Evolutionary conservation across 345 rosid species (phyloP).

Genomic region (Eucalyptus tenuipes): DNA sequence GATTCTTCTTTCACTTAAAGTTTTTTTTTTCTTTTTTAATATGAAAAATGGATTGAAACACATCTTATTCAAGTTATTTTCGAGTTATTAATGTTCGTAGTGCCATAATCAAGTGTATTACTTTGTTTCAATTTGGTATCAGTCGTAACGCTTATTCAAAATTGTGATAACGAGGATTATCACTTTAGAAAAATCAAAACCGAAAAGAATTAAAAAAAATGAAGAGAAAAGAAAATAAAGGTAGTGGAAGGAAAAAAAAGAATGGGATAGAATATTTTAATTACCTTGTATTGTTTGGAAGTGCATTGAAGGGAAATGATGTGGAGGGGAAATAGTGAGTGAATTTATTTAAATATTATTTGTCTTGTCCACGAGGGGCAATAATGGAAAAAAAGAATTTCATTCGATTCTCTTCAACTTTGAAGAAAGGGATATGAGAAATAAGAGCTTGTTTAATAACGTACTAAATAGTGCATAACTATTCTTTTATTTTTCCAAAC

Average conservation of each 20-base stretch:
- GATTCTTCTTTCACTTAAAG: background rate
- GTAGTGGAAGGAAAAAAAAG: background rate
- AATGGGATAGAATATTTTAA: background rate
- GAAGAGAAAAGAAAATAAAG: background rate
- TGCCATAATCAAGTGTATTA: background rate
- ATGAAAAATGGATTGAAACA: background rate
- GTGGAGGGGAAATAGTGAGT: background rate
- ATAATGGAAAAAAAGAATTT: background rate
- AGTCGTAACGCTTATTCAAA: background rate
- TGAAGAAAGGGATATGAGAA: background rate
- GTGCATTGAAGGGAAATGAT: background rate
- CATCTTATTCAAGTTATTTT: background rate
- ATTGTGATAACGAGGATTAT: background rate
- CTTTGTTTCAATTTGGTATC: background rate
- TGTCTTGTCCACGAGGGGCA: background rate
- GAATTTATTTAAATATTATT: background rate
- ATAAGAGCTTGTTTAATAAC: accelerated
- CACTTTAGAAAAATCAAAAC: background rate
- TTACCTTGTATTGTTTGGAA: background rate
- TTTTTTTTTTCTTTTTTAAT: background rate
- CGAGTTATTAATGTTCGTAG: background rate
- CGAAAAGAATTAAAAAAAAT: background rate
- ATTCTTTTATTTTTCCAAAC: no score
- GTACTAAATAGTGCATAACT: no score
- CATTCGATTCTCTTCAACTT: background rate